A percentile compares a stretch with the other conserved stretches of the same genome.
These are phyloP conservation scores for Brasilioporus rufonigricans DNA, from an alignment of 768 basidiomycete genomes.

Conservation along the genomic window DNA sequence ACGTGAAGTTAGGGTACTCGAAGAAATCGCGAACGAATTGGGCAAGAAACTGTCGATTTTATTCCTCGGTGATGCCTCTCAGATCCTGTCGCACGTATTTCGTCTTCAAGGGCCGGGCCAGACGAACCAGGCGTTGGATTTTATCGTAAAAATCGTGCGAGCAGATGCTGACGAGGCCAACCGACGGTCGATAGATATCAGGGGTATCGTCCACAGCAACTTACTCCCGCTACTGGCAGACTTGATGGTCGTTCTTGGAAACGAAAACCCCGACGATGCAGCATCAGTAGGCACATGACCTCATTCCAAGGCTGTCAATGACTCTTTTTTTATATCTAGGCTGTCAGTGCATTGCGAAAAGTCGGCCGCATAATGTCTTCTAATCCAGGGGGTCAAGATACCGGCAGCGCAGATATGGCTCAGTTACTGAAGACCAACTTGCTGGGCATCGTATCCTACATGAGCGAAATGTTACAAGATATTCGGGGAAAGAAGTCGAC, in stretches of 20 bases:
- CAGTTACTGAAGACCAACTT: conserved; percentile 71
- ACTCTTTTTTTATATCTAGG: conserved; percentile 44
- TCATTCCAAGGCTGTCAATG: conserved; percentile 29
- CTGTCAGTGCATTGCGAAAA: conserved; percentile 42
- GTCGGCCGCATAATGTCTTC: conserved; percentile 36
- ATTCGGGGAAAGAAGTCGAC: conserved; percentile 73
- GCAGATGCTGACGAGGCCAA: conserved; percentile 38
- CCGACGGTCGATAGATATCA: conserved; percentile 38
- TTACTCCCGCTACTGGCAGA: conserved; percentile 69
- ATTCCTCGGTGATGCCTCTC: conserved; percentile 54
- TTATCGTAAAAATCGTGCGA: conserved; percentile 58
- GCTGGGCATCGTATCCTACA: conserved; percentile 78
- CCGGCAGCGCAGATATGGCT: conserved; percentile 41
- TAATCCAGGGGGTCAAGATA: conserved; percentile 26
- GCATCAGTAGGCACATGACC: conserved; percentile 39
- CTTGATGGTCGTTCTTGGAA: conserved; percentile 75
- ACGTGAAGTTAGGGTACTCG: conserved; percentile 56
- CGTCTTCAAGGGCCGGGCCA: conserved; percentile 52
- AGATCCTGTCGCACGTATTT: conserved; percentile 67
- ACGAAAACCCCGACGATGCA: conserved; percentile 49
- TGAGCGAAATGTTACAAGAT: conserved; percentile 87
- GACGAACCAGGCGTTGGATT: conserved; percentile 58
- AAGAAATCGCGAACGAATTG: conserved; percentile 57
- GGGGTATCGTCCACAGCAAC: conserved; percentile 61
- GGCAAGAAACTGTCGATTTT: conserved; percentile 43